These are phyloP conservation scores for Calycina marina DNA, from an alignment of 2,329 filamentous ascomycete genomes.

Conservation along the genomic window DNA sequence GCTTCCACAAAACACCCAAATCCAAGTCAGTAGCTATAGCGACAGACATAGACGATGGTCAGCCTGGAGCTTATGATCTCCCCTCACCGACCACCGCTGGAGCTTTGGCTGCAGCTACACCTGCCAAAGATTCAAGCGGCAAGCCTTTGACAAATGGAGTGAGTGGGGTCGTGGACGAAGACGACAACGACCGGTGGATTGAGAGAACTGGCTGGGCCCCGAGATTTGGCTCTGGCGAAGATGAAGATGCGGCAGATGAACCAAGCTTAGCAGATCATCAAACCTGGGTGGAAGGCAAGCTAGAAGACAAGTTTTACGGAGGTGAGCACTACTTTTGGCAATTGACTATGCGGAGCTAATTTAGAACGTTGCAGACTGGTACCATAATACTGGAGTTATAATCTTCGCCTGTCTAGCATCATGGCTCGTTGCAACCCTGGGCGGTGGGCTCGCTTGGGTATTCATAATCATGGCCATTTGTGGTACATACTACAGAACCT, in stretches of 20 bases:
- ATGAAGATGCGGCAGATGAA: conserved; percentile 30
- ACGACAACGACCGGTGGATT: conserved; percentile 38
- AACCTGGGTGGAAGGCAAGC: conserved; percentile 68
- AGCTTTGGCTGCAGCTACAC: conserved; percentile 37
- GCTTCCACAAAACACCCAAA: conserved; percentile 45
- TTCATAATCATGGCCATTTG: conserved; percentile 86
- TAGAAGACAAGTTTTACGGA: conserved; percentile 85
- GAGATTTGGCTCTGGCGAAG: conserved; percentile 57
- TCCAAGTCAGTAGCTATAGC: conserved; percentile 55
- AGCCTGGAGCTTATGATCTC: conserved; percentile 57
- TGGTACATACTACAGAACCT: conserved; percentile 93
- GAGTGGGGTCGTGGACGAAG: conserved; percentile 29
- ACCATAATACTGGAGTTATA: conserved; percentile 91
- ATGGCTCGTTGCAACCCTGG: conserved; percentile 79
- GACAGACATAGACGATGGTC: conserved; percentile 66
- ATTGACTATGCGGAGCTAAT: not conserved
- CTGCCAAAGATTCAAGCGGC: conserved; percentile 32
- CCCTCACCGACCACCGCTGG: conserved; percentile 59
- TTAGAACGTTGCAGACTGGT: conserved; percentile 58
- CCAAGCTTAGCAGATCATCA: conserved; percentile 74
- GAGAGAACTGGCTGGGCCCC: conserved; percentile 75
- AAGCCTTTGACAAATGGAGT: conserved; percentile 34
- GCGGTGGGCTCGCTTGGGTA: conserved; percentile 85
- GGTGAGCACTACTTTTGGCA: conserved; percentile 32
- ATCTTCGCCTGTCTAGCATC: conserved; percentile 81